phyloP scores from a whole-genome alignment of 306 rosid species.

The Begonia loranthoides region DNA sequence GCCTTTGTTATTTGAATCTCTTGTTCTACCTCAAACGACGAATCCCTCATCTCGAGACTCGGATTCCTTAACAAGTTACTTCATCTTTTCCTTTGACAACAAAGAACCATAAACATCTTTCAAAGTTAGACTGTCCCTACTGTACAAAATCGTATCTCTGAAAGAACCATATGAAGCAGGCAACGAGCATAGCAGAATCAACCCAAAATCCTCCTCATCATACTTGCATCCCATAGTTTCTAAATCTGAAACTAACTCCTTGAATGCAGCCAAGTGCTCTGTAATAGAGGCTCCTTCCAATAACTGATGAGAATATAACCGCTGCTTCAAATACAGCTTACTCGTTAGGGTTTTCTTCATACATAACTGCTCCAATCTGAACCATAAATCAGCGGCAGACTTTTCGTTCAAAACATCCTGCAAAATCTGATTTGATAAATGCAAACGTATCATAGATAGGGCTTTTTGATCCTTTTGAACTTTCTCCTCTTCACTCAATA shows the following conservation, averaged over 20 bases:
- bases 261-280: too few relatives aligned
- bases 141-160: neutral
- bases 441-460: too few relatives aligned
- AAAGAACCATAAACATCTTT: neutral
- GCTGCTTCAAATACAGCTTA: too few relatives aligned
- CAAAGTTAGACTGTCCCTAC: neutral
- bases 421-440: too few relatives aligned
- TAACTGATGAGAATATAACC: too few relatives aligned
- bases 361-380: too few relatives aligned
- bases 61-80: neutral
- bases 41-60: neutral
- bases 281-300: too few relatives aligned
- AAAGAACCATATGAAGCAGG: neutral
- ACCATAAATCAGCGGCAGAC: too few relatives aligned
- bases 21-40: neutral
- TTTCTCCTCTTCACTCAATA: too few relatives aligned
- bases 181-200: neutral
- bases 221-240: neutral
- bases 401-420: too few relatives aligned
- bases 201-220: neutral
- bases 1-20: neutral
- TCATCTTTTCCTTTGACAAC: neutral
- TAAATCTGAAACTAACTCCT: neutral
- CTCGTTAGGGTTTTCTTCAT: too few relatives aligned
- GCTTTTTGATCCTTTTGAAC: too few relatives aligned